Evolutionary conservation across 1,139 yeast species (phyloP).

Genomic region (Wickerhamiella pararugosa): DNA sequence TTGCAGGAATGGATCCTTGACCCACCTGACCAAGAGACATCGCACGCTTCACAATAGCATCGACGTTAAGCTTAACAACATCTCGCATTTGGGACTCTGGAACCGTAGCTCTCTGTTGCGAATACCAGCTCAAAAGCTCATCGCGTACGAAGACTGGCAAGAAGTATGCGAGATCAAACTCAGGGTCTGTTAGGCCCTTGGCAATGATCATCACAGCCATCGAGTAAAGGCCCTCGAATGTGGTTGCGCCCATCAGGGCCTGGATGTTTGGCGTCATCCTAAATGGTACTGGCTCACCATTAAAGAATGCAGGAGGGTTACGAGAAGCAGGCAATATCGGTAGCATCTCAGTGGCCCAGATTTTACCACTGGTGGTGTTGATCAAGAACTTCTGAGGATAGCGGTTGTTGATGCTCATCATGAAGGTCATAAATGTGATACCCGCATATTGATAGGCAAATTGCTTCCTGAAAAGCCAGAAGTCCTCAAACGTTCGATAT

Average conservation of each 20-base stretch:
- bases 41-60: constrained; percentile 56
- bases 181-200: constrained; percentile 78
- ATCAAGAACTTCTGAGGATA: constrained; percentile 89
- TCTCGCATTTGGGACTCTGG: constrained; percentile 74
- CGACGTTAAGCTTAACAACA: constrained; percentile 80
- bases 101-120: constrained; percentile 49
- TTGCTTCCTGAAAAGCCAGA: constrained; percentile 93
- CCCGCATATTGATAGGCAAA: constrained; percentile 95
- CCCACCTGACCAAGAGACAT: constrained; percentile 58
- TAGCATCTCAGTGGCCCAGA: constrained; percentile 91
- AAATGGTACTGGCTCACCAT: constrained; percentile 93
- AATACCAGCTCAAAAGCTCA: constrained; percentile 87
- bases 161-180: constrained; percentile 61
- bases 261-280: constrained; percentile 93
- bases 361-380: constrained; percentile 68
- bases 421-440: constrained; percentile 78
- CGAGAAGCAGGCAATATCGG: constrained; percentile 44
- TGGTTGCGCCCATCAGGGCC: constrained; percentile 81
- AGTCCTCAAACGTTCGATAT: constrained; percentile 75
- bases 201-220: constrained; percentile 78
- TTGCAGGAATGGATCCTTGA: constrained; percentile 64
- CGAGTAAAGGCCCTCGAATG: constrained; percentile 80
- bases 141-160: constrained; percentile 86
- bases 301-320: constrained; percentile 79
- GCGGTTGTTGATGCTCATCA: constrained; percentile 88